Evolutionary conservation across 495 filamentous ascomycete genomes (phyloP), one percentile per base, ranked within the genome.

Genomic region (Sphaerosporella brunnea): DNA sequence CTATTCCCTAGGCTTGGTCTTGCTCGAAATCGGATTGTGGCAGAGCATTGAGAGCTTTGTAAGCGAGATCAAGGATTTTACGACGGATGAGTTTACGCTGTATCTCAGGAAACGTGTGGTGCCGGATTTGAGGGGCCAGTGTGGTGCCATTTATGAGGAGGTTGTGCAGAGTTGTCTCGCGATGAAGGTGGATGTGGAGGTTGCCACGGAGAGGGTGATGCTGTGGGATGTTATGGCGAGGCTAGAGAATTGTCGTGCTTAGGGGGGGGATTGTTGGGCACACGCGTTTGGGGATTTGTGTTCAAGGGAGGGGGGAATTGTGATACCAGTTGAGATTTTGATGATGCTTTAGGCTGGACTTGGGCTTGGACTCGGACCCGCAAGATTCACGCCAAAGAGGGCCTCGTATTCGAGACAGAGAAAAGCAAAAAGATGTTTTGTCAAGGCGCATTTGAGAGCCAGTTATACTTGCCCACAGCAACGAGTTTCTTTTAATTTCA

Each of bases 11-110:
- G 65, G 65, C 11, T 55, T 68, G 2, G 54, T 65, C 1, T 51
- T 68, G 1, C 53, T 68, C 7, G 65, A 67, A 38, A 66, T 67
- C 23, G 65, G 62, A 4, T 24, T 62, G 1, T 65, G 63, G 65
- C 43, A 46, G 28, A 34, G 18, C 18, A n/a, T 36, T 25, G 25
- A 46, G 10, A 28, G 20, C 10, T 43, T 43, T 25, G 24, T 25
- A 21, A 21, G 8, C 5, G 39, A 24, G 39, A 23, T 43, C 4
- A 28, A 4, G 20, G 39, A 43, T 28, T 23, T 23, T 16, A 9
- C 39, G 11, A 28, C 20, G 39, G 39, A 43, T 3, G 39, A 23
- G 39, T 43, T 23, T 13, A 8, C 18, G 5, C 5, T 3, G 10
- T 8, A 5, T 23, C 20, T 43, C 18, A 19, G 20, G 39, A 43